phyloP scores from a whole-genome alignment of 2,329 filamentous ascomycete genomes.

The Monosporascus sp. region DNA sequence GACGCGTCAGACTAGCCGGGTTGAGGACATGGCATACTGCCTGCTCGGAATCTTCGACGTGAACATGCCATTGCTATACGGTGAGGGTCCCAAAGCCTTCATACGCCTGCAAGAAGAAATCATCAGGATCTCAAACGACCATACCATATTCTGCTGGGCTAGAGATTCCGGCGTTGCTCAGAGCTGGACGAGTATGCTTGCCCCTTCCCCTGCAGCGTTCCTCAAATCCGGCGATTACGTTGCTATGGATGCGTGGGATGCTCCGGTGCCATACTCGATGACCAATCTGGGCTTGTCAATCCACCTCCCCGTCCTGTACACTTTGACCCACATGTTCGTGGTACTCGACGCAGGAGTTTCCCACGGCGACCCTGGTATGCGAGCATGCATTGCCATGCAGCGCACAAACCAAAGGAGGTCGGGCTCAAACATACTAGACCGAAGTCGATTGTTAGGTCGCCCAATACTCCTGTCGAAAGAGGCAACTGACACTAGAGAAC shows the following conservation, averaged over 20 bases:
- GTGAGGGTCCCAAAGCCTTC: constrained; percentile 18
- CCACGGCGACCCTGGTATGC: constrained; percentile 1
- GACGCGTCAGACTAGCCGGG: constrained; percentile 11
- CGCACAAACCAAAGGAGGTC: constrained; percentile 5
- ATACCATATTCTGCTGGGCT: constrained; percentile 21
- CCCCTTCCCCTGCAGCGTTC: constrained; percentile 8
- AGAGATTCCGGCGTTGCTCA: neutral
- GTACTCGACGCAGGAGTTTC: constrained; percentile 3
- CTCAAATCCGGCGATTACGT: constrained; percentile 8
- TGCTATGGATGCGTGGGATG: constrained; percentile 6
- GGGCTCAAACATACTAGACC: constrained; percentile 5
- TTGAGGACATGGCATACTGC: constrained; percentile 20
- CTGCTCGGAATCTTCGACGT: constrained; percentile 22
- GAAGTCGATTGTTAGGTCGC: neutral
- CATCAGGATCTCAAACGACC: constrained; percentile 16
- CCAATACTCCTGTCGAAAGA: constrained; percentile 5
- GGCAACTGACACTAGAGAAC: constrained; percentile 5
- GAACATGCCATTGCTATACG: constrained; percentile 24
- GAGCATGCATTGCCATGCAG: constrained; percentile 7
- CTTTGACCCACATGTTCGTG: constrained; percentile 5
- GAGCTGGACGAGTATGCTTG: constrained; percentile 7
- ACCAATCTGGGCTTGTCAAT: constrained; percentile 8
- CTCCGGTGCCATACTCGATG: constrained; percentile 7
- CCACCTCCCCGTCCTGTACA: constrained; percentile 4
- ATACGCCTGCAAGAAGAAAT: constrained; percentile 19